Percentiles rank a stretch among this genome's conserved stretches.
Evolutionary conservation across 1,139 yeast species (phyloP).

Genomic region (Lodderomyces orthopsilosis): DNA sequence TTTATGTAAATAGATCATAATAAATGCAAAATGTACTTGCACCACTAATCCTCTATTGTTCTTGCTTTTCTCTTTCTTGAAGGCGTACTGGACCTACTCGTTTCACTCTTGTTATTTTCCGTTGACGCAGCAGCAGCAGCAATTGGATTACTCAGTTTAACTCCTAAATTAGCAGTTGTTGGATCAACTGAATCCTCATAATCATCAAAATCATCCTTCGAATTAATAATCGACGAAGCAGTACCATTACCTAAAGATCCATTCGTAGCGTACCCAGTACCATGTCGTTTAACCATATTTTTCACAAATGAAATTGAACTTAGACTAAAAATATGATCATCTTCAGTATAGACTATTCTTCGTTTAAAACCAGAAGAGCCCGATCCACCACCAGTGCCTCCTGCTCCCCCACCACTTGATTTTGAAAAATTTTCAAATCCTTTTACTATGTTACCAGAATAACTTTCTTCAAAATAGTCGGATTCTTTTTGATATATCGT

Average conservation of each 20-base stretch:
- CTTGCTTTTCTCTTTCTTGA: conserved; percentile 37
- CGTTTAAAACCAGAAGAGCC: conserved; percentile 34
- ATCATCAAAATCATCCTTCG: conserved; percentile 42
- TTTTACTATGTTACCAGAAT: conserved; percentile 77
- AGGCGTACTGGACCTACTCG: conserved; percentile 23
- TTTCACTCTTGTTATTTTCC: conserved; percentile 1
- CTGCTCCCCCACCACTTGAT: conserved; percentile 25
- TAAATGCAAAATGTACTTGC: neutral
- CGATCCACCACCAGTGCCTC: conserved; percentile 7
- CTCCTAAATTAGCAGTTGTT: conserved; percentile 10
- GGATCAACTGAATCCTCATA: conserved; percentile 48
- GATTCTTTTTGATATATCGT: conserved; percentile 80
- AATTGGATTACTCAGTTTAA: conserved; percentile 4
- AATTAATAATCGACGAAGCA: neutral
- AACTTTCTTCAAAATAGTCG: conserved; percentile 66
- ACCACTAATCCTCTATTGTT: conserved; percentile 23
- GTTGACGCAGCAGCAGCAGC: neutral
- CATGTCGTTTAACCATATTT: conserved; percentile 47
- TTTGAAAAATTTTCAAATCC: conserved; percentile 86
- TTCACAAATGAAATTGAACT: conserved; percentile 74
- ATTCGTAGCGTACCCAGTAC: conserved; percentile 12
- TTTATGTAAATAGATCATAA: conserved; percentile 6
- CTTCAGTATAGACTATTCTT: conserved; percentile 63
- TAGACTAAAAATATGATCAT: conserved; percentile 81
- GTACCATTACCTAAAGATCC: conserved; percentile 6